Evolutionary conservation across 306 rosid species (phyloP).

Genomic region (Vigna trinervia): DNA sequence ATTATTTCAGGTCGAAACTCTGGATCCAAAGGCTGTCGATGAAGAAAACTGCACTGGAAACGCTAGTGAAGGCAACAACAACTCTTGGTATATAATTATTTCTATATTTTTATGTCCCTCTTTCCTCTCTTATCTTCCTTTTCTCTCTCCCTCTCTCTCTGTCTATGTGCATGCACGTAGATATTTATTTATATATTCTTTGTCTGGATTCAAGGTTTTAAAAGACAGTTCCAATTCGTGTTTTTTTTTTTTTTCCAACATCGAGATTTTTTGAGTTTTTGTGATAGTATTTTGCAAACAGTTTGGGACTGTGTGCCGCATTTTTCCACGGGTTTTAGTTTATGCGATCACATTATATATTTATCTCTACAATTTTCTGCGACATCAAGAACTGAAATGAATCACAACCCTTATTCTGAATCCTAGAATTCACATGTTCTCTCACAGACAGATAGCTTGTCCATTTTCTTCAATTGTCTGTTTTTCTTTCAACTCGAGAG

Average conservation of each 20-base stretch:
- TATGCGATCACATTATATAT: not conserved
- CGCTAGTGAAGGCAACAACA: conserved; percentile 69
- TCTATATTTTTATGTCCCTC: not conserved
- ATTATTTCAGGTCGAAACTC: conserved; percentile 50
- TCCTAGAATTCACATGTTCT: conserved; percentile 27
- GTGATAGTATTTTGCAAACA: not conserved
- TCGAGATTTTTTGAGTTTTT: not conserved
- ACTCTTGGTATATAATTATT: conserved; percentile 37
- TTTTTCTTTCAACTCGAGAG: not conserved
- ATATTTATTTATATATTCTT: conserved; percentile 39
- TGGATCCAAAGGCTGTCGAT: conserved; percentile 64
- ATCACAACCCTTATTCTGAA: not conserved
- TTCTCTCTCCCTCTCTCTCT: not conserved
- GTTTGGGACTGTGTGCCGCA: not conserved
- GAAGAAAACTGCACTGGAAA: conserved; percentile 69
- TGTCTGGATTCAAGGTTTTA: conserved; percentile 2
- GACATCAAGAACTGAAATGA: not conserved
- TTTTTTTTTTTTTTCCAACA: not conserved
- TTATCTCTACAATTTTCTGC: not conserved
- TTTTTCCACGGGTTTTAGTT: not conserved
- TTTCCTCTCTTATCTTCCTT: not conserved
- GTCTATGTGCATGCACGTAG: conserved; percentile 42
- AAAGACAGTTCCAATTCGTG: not conserved
- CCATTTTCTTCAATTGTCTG: not conserved
- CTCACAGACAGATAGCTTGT: conserved; percentile 11